Evolutionary conservation across 768 basidiomycete species (phyloP), one percentile per base, ranked within the genome.

Genomic region (Termitomyces sp.): DNA sequence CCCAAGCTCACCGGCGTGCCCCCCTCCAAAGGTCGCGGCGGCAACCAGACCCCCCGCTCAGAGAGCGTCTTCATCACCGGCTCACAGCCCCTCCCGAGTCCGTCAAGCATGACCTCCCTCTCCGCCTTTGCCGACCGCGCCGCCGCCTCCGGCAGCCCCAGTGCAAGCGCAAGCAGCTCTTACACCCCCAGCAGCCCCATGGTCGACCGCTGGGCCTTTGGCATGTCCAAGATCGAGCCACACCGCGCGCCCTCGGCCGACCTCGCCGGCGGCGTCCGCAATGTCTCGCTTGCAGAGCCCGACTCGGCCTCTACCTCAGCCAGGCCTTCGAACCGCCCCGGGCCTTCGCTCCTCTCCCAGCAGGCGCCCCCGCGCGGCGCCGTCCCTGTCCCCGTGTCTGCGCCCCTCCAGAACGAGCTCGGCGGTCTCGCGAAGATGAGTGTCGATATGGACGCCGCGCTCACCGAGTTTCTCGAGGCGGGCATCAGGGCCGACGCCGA

Each of bases 1-100:
- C 83, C 85, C 1, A 88, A 88, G 61, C 81, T 99, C 49, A 88
- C 96, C 55, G 96, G 96, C 50, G 96, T 99, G 0, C 96, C 96
- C 0, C 92, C 91, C 0, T 89, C 88, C 40, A 93, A 93, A 64
- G 95, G 95, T 8, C 82, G 96, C 41, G 94, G 95, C 6, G 96
- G 96, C 0, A 96, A 97, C 71, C 96, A 98, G 73, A 98, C 96
- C 0, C 96, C 96, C 1, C 82, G 95, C 49, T 78, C 78, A 14
- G 94, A 97, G 66, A 76, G 74, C 58, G 76, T 82, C 7, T 79
- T 90, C 77, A 96, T 98, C 72, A 96, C 93, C 5, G 93, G 91
- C 32, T 93, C 91, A 0, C 96, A 95, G 68, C 96, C 96, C 0
- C 80, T 99, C 5, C 96, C 96, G 0, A 92, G 90, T 2, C 91